Conservation (phyloP, 768 basidiomycete genomes). For the Suillus occidentalis region DNA sequence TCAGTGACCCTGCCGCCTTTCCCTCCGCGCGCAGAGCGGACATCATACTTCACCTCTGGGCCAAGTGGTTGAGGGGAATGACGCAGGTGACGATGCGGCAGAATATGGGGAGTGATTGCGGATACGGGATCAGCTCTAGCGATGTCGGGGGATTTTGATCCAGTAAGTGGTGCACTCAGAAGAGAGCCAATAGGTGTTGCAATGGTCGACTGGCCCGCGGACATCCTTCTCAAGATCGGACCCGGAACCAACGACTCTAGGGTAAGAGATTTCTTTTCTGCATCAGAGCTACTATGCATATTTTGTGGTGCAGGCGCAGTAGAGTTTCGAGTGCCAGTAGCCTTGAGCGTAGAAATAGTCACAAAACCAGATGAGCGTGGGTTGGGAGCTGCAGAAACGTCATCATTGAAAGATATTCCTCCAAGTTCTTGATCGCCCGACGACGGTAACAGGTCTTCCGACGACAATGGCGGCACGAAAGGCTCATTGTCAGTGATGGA, state of each 20-base stretch:
- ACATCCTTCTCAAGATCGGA: constrained; percentile 6
- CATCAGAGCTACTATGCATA: neutral
- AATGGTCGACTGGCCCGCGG: neutral
- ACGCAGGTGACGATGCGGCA: constrained; percentile 31
- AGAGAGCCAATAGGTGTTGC: neutral
- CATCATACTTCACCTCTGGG: constrained; percentile 64
- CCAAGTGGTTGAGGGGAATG: constrained; percentile 39
- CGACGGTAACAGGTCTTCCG: constrained; percentile 23
- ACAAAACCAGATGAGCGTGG: constrained; percentile 79
- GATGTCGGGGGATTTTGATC: neutral
- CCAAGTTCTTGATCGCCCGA: constrained; percentile 9
- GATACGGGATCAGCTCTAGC: neutral
- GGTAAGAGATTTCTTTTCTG: neutral
- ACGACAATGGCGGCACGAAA: constrained; percentile 13
- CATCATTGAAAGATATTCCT: constrained; percentile 13
- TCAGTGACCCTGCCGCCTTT: constrained; percentile 72
- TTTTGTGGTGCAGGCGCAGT: neutral
- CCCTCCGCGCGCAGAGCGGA: constrained; percentile 77
- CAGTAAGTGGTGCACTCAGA: neutral
- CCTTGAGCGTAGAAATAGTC: constrained; percentile 56
- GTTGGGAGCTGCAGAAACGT: constrained; percentile 49
- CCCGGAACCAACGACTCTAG: neutral
- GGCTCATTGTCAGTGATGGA: constrained; percentile 25
- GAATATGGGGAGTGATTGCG: neutral
- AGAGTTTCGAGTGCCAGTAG: constrained; percentile 2